A percentile compares a stretch with the other conserved stretches of the same genome.
Conservation (phyloP, 2,329 filamentous ascomycete species). For the Clathrospora elynae region DNA sequence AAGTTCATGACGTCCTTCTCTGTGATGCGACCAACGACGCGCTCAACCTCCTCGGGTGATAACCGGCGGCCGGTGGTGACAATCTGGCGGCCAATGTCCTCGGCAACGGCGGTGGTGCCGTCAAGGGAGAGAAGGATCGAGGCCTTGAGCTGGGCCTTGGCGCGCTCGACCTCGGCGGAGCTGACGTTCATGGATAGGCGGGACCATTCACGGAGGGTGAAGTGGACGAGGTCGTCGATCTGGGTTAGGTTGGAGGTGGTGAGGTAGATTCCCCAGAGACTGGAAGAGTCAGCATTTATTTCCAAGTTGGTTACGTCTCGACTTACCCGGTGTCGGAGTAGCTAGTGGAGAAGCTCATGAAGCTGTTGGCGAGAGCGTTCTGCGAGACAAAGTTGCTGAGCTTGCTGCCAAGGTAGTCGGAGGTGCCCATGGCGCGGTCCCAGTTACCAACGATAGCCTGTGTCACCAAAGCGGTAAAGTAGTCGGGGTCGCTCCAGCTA, state of each 20-base stretch:
- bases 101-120: conserved; percentile 93
- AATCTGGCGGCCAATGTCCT: conserved; percentile 98
- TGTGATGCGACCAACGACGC: conserved; percentile 83
- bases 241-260: conserved; percentile 86
- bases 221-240: conserved; percentile 96
- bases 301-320: not conserved
- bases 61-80: conserved; percentile 94
- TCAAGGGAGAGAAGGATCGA: conserved; percentile 96
- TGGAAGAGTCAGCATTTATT: conserved; percentile 51
- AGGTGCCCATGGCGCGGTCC: conserved; percentile 98
- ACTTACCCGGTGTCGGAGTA: conserved; percentile 98
- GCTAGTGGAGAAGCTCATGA: conserved; percentile 99
- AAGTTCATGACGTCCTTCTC: conserved; percentile 98
- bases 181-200: conserved; percentile 87
- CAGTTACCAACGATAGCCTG: conserved; percentile 99
- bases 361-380: conserved; percentile 96
- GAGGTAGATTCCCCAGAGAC: conserved; percentile 99
- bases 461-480: conserved; percentile 96
- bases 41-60: conserved; percentile 92
- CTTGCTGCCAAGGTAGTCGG: conserved; percentile 96
- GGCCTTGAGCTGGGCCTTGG: conserved; percentile 98
- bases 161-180: conserved; percentile 92
- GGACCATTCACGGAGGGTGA: conserved; percentile 97
- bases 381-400: conserved; percentile 93
- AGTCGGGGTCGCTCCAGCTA: conserved; percentile 98